Evolutionary conservation across 495 filamentous ascomycete species (phyloP), one percentile per base, ranked within the genome.

Genomic region (Penicillium cataractarum): DNA sequence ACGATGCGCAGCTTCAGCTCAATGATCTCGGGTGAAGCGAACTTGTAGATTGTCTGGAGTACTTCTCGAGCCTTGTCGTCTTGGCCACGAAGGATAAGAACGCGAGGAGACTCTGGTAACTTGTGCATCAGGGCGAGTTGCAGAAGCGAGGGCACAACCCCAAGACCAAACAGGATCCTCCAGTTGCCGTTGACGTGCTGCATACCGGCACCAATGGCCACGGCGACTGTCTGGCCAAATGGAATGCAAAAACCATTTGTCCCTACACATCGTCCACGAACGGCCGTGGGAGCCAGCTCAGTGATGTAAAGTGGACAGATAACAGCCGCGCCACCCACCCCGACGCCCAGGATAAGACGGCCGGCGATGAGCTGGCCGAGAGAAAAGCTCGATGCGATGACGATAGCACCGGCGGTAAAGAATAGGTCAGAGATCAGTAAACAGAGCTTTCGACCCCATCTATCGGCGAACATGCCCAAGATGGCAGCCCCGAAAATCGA

Each of bases 21-120:
- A 46, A 46, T 24, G 6, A 46, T 10, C 22, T 46, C 42, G 21
- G 42, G 42, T 24, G 42, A 46, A 10, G 42, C 42, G 42, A 21
- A 46, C 42, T 46, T 46, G 42, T 46, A 46, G 22, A 46, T 46
- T 46, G n/a, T 24, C 22, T 46, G 21, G 42, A 46, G 42, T 46
- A 46, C 42, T 46, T 46, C 42, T 46, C 42, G 42, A 46, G 42
- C 42, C 42, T 46, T 24, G 42, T 46, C 42, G 22, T 46, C 42
- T 10, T 46, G 42, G 42, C 22, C 42, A 46, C 42, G 42, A 24
- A 24, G 42, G 42, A 46, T 46, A 46, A 46, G 42, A 46, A 46
- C 42, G 21, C 42, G 22, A 24, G 42, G 42, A 6, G 42, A 46
- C 22, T 46, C 42, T 24, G 42, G 42, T 46, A 46, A 46, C 22